Evolutionary conservation across 2,329 filamentous ascomycete species (phyloP), one percentile per base, ranked within the genome.

Genomic region (Phialophora chinensis): DNA sequence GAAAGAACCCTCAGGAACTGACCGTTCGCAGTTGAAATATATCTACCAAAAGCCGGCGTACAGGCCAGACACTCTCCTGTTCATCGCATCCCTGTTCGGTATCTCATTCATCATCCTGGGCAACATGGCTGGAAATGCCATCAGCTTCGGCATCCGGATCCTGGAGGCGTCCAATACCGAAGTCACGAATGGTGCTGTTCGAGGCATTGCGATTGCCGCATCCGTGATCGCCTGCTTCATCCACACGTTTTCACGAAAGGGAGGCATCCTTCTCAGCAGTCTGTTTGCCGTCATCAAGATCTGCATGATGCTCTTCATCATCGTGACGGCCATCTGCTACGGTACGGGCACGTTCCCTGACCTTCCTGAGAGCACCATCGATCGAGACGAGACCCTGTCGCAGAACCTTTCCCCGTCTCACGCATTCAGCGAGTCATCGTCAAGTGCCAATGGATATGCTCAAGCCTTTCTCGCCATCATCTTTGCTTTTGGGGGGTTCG

Each of bases 181-280:
- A 38, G 72, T 66, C 47, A 60, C 67, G n/a, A 65, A 63, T 11
- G 77, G 76, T 12, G 63, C 76, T 2, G 79, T 82, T 12, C 77
- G 82, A 35, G 84, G 79, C 3, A 79, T 86, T 47, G 84, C 85
- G 0, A 76, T 86, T 29, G 78, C 74, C 4, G 75, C 79, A 0
- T 76, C 82, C 7, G 79, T 79, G 0, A 69, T 80, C 11, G 79
- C 81, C 2, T 83, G 83, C 63, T 75, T 84, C 20, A 77, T 86
- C 1, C 84, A 87, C 66, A 79, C 74, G 2, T 72, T 76, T 31
- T 85, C 82, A 52, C 76, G 85, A 29, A 76, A 79, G 7, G 83
- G 82, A 2, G 85, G 85, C 1, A 84, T 86, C 52, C 72, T 77
- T 25, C 71, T 86, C 27, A 85, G 84, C 72, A 86, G 86, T 67